These are phyloP conservation scores for Rhizomucor pusillus DNA, from an alignment of 371 early-diverging fungal genomes.

Conservation along the genomic window DNA sequence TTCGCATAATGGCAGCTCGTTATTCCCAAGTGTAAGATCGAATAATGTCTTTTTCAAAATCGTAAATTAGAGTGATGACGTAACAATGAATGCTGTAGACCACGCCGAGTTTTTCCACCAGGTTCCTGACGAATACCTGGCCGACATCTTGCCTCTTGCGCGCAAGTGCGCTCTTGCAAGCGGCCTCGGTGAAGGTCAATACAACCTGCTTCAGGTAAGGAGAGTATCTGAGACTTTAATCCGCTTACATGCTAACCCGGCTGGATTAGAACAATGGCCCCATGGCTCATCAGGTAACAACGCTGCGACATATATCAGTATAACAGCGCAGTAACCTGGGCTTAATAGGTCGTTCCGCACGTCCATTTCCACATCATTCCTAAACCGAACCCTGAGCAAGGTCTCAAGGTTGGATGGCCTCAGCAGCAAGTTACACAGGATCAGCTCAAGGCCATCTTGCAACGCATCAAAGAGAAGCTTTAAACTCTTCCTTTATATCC, in stretches of 20 bases:
- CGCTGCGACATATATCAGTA: too few relatives aligned
- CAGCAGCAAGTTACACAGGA: background rate
- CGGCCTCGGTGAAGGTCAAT: conserved; percentile 56
- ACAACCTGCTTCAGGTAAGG: conserved; percentile 88
- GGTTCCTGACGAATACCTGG: conserved; percentile 82
- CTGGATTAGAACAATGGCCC: conserved; percentile 73
- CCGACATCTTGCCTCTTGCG: conserved; percentile 86
- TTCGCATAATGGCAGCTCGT: conserved; percentile 57
- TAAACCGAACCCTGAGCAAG: conserved; percentile 67
- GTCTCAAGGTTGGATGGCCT: conserved; percentile 71
- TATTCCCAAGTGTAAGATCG: conserved; percentile 74
- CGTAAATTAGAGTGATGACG: too few relatives aligned
- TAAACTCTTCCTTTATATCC: background rate
- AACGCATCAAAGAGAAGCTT: conserved; percentile 8
- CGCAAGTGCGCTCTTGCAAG: conserved; percentile 80
- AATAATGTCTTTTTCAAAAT: too few relatives aligned
- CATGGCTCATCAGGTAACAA: conserved; percentile 39
- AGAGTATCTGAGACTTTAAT: background rate
- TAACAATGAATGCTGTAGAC: conserved; percentile 40
- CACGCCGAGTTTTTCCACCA: conserved; percentile 90
- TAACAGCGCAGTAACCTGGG: too few relatives aligned
- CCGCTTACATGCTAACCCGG: background rate
- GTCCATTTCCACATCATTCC: conserved; percentile 94
- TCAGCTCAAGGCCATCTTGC: conserved; percentile 1
- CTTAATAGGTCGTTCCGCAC: conserved; percentile 71